Evolutionary conservation across 495 filamentous ascomycete species (phyloP), one percentile per base, ranked within the genome.

Genomic region (Penicillium egyptiacum): DNA sequence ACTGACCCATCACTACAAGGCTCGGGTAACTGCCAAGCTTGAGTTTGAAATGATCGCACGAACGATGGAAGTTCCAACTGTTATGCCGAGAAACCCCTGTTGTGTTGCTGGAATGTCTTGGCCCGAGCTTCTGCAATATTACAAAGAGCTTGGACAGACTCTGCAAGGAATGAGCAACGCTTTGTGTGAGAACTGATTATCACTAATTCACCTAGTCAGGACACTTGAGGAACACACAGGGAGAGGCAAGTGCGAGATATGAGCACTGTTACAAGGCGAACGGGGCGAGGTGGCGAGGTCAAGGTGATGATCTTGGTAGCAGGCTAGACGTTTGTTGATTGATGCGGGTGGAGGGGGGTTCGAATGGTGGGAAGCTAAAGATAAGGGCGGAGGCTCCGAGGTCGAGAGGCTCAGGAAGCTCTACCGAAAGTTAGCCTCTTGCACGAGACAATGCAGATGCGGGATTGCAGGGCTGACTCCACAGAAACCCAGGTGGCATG

Each of bases 1-100:
- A 86, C 79, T 97, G 95, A 75, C 93, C 93, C 93, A 98, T 98
- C 50, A 58, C 77, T 62, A 68, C 64, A 71, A 69, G 64, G 66
- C 58, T 63, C 37, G 64, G 68, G 70, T 70, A 43, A 66, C 53
- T 70, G 70, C 71, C 70, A 73, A 76, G 73, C 64, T 64, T 60
- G 54, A 50, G 58, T 56, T 33, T 48, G 54, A 51, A 59, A 66
- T 51, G 49, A 64, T 64, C 52, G 64, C 59, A 66, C 65, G 58
- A 66, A 63, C 53, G 56, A 60, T 60, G 56, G 56, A 62, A 57
- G 65, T 65, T 64, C 50, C 58, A 64, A 54, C 55, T 59, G 55
- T 55, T 56, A 63, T 39, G 64, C 63, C 62, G 59, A 64, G 62
- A 60, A 65, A 61, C 60, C 61, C 58, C 62, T 53, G 62, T 61